phyloP scores from a whole-genome alignment of 345 rosid genomes.

The Brassica incana region DNA sequence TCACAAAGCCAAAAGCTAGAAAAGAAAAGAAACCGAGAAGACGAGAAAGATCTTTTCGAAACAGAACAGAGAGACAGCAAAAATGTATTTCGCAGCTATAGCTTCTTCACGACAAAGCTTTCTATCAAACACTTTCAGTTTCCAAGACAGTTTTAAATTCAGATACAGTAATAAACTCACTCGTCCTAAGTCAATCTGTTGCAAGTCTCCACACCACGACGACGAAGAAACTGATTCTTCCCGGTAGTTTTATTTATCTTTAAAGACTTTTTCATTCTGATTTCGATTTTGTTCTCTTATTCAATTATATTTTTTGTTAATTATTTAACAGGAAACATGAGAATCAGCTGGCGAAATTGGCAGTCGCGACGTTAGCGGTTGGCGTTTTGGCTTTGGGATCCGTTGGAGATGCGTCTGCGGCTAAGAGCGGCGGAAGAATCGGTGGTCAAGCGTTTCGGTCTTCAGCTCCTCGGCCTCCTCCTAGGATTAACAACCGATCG shows the following conservation, averaged over 20 bases:
- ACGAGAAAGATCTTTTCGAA: background rate
- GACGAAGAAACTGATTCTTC: constrained; percentile 43
- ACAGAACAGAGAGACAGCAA: background rate
- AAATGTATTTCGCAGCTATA: constrained; percentile 54
- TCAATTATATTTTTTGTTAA: background rate
- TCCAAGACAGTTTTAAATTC: constrained; percentile 34
- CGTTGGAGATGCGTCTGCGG: constrained; percentile 81
- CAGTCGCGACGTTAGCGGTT: constrained; percentile 72
- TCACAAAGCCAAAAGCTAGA: constrained; percentile 33
- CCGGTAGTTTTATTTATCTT: constrained; percentile 36
- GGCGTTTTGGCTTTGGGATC: constrained; percentile 72
- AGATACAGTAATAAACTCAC: constrained; percentile 33
- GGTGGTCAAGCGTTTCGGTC: constrained; percentile 93
- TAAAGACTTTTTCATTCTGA: background rate
- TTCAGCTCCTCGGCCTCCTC: constrained; percentile 72
- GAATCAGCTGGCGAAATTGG: constrained; percentile 65
- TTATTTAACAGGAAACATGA: constrained; percentile 39
- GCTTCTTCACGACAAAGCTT: constrained; percentile 62
- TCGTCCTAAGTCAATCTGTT: constrained; percentile 36
- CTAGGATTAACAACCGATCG: constrained; percentile 68
- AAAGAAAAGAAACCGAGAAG: background rate
- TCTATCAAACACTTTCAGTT: constrained; percentile 41
- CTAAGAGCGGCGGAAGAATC: constrained; percentile 83
- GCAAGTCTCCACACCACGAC: constrained; percentile 35
- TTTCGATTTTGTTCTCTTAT: background rate